phyloP scores from a whole-genome alignment of 257 asterid species.

The Penstemon barbatus region DNA sequence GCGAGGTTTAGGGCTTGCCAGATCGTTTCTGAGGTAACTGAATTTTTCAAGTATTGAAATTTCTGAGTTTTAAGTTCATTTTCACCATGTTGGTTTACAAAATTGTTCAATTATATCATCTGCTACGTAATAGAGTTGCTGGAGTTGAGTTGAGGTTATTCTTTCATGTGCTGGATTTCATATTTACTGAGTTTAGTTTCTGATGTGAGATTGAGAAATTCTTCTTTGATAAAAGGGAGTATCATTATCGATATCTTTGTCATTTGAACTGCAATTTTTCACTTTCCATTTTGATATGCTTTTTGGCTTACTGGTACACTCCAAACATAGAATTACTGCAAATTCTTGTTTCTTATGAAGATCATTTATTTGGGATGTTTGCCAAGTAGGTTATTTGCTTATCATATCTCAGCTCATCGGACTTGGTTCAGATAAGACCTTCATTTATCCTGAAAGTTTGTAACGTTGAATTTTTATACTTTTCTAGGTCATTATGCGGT shows the following conservation, averaged over 20 bases:
- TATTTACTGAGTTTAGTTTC: not conserved
- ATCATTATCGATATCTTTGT: too few species aligned
- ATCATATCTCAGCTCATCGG: not conserved
- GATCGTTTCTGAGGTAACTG: slow-evolving; percentile 82
- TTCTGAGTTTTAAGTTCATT: too few species aligned
- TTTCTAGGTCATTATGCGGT: slow-evolving; percentile 75
- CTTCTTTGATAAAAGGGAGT: not conserved
- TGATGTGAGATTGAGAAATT: not conserved
- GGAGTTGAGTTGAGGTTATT: not conserved
- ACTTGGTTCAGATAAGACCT: not conserved
- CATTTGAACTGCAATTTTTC: too few species aligned
- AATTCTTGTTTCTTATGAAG: not conserved
- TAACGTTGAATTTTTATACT: slow-evolving; percentile 12
- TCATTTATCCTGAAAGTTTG: not conserved
- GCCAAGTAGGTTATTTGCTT: slow-evolving; percentile 2
- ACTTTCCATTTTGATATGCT: not conserved
- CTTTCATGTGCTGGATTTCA: not conserved
- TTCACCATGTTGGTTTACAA: not conserved
- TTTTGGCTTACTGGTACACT: not conserved
- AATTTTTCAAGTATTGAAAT: not conserved
- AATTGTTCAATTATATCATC: not conserved
- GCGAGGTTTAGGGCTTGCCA: slow-evolving; percentile 87
- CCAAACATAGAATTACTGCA: not conserved
- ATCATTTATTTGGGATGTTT: not conserved
- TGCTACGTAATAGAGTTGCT: too few species aligned